Evolutionary conservation across 495 filamentous ascomycete genomes (phyloP), one percentile per base, ranked within the genome.

Genomic region (Aspergillus indologenus): DNA sequence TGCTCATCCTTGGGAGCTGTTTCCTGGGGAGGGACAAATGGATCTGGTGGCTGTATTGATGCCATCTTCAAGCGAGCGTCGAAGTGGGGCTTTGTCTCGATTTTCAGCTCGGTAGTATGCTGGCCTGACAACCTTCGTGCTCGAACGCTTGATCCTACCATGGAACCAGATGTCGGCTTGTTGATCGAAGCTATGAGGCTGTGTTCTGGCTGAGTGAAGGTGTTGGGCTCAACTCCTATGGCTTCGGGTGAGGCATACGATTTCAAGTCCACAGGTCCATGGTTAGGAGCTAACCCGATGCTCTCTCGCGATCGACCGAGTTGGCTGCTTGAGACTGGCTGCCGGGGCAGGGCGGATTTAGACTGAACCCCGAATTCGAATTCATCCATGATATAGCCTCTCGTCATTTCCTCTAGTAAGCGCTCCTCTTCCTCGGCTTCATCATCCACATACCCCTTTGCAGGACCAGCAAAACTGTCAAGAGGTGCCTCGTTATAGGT

Each of bases 371-470:
- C 88, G 70, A 96, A 90, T 56, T 92, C 82, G 65, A 95, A 93
- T 55, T 93, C 90, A 57, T 94, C 90, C 77, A 96, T 87, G 29
- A 88, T 81, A 66, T 93, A 95, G 50, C 89, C 91, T 60, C 81
- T 85, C 0, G 91, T 94, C 85, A 96, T 93, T 68, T 96, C 91
- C 62, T 98, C 94, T 42, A 98, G 72, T 59, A 97, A 79, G 42
- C 91, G 83, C 67, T 98, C 92, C 68, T 96, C 94, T 62, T 96
- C 91, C 54, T 92, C 90, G n/a, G 86, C 88, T 57, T 92, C 90
- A 44, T 90, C 88, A 51, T 87, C 86, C 54, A 83, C 80, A 59
- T 82, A 79, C 49, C 76, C 77, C 12, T 71, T 69, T 24, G 76
- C 71, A 56, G 70, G 58, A 51, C 66, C 75, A 42, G 74, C 64